Conservation (phyloP, 768 basidiomycete genomes). For the Chlorophyllum brunneum region DNA sequence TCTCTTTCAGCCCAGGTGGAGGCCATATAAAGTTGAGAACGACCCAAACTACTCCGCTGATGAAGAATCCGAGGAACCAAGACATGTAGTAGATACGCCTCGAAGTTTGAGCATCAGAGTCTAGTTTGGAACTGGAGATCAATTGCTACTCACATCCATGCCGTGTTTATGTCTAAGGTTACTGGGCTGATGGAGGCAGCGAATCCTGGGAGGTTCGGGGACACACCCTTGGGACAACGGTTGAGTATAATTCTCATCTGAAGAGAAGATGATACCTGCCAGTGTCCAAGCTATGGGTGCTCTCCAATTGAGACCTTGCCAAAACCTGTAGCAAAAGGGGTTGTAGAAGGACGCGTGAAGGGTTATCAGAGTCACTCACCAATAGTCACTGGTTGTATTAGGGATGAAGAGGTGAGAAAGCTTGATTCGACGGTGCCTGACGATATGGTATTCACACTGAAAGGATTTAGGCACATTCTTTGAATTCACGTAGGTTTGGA, state of each 20-base stretch:
- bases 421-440: conserved; percentile 23
- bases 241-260: neutral
- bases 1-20: conserved; percentile 20
- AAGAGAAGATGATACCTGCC: conserved; percentile 12
- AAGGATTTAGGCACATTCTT: neutral
- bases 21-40: conserved; percentile 21
- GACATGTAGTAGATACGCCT: conserved; percentile 25
- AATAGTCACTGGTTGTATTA: conserved; percentile 23
- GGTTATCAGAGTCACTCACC: conserved; percentile 14
- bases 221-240: conserved; percentile 20
- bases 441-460: conserved; percentile 25
- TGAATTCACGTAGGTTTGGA: neutral
- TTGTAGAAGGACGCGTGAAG: too few species aligned
- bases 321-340: conserved; percentile 2
- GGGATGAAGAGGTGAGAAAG: conserved; percentile 26
- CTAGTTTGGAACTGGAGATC: neutral
- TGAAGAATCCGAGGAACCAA: conserved; percentile 21
- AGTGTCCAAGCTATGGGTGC: conserved; percentile 24
- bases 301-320: conserved; percentile 19
- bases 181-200: conserved; percentile 17
- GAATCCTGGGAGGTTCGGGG: conserved; percentile 27
- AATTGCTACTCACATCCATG: conserved; percentile 21
- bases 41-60: conserved; percentile 21
- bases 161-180: conserved; percentile 14
- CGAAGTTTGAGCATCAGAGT: neutral